phyloP scores from a whole-genome alignment of 345 rosid genomes.

The Linum usitatissimum region DNA sequence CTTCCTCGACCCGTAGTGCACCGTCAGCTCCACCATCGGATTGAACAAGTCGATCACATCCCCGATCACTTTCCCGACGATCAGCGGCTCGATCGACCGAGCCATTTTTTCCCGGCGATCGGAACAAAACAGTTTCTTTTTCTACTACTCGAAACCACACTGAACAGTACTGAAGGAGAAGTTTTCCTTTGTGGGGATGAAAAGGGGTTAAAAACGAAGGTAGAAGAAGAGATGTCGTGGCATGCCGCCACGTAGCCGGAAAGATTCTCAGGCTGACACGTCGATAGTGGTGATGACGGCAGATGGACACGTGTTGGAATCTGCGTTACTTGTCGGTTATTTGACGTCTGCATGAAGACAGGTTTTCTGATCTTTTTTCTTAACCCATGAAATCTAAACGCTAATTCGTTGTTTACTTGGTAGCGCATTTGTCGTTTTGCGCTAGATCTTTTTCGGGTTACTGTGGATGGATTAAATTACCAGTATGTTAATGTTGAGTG shows the following conservation, averaged over 20 bases:
- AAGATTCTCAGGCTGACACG: neutral
- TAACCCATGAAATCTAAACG: neutral
- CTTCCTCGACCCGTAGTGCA: constrained; percentile 16
- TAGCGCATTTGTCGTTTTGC: no score
- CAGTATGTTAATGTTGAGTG: no score
- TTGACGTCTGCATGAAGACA: neutral
- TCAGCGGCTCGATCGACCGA: constrained; percentile 20
- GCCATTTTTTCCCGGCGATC: constrained; percentile 10
- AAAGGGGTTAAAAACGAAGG: neutral
- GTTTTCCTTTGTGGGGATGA: neutral
- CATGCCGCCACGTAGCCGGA: constrained; percentile 11
- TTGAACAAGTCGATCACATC: constrained; percentile 26
- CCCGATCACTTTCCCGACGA: constrained; percentile 27
- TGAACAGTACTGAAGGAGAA: neutral
- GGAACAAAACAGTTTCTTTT: no score
- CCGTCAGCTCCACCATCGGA: constrained; percentile 12
- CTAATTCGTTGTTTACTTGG: no score
- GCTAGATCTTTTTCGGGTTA: no score
- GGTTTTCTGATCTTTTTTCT: neutral
- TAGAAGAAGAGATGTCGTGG: neutral
- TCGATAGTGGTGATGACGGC: neutral
- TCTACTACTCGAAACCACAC: neutral
- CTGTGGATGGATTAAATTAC: no score
- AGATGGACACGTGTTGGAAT: constrained; percentile 8
- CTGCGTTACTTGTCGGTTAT: constrained; percentile 2